phyloP scores from a whole-genome alignment of 345 rosid genomes.

The Populus simonii region DNA sequence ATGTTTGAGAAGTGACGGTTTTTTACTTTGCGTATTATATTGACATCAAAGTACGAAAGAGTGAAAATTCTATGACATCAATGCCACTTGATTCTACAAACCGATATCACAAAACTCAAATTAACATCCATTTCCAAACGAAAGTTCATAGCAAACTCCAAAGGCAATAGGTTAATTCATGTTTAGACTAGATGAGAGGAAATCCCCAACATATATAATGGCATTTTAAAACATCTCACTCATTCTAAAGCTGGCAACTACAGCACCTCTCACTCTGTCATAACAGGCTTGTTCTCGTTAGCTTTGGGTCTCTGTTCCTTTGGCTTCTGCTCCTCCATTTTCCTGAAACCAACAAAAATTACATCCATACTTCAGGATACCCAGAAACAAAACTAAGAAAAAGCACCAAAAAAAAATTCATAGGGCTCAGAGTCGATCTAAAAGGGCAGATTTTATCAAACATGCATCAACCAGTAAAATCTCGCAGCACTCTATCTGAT shows the following conservation, averaged over 20 bases:
- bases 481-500: no score
- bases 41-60: no score
- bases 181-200: not conserved
- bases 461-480: not conserved
- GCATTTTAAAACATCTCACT: constrained; percentile 6
- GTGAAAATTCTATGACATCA: no score
- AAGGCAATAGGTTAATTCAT: not conserved
- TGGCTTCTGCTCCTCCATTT: constrained; percentile 88
- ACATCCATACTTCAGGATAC: not conserved
- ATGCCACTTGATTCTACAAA: not conserved
- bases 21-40: no score
- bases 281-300: constrained; percentile 91
- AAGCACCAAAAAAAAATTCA: not conserved
- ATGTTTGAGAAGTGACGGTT: no score
- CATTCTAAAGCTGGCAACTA: constrained; percentile 5
- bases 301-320: constrained; percentile 91
- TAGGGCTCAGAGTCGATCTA: not conserved
- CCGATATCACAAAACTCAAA: not conserved
- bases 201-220: constrained; percentile 1
- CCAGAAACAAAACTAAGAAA: not conserved
- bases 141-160: constrained; percentile 2
- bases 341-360: constrained; percentile 42
- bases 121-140: not conserved
- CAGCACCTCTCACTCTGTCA: constrained; percentile 55
- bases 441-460: not conserved